Evolutionary conservation across 2,329 filamentous ascomycete species (phyloP), one percentile per base, ranked within the genome.

Genomic region (Juglanconis juglandina): DNA sequence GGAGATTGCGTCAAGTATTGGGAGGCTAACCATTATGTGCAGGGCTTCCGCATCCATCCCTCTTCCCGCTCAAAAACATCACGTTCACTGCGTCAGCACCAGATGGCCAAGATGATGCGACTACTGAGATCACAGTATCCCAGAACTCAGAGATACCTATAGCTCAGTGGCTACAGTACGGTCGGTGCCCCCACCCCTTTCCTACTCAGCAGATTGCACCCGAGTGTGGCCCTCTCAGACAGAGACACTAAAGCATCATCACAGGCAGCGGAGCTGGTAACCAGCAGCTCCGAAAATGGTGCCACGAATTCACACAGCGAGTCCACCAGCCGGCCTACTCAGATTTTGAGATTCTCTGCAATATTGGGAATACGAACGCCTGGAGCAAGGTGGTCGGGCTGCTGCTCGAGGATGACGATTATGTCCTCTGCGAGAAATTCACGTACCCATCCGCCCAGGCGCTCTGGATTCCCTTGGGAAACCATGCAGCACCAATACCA

Each of bases 391-490:
- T 72, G 1, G 70, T 72, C 3, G 66, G 67, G 0, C 54, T 72
- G 33, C 63, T 72, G 3, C 70, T 67, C 50, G 70, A 72, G 44
- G 59, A 68, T 9, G 64, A 63, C 32, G 70, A 73, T 49, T 65
- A 58, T 32, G 68, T 72, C n/a, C 63, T 72, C 3, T 63, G 66
- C 5, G 70, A 72, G 53, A 66, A 70, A 33, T 70, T 65, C 39
- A 71, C 70, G 0, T 72, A 72, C 32, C 70, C 70, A 2, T 72
- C 70, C 1, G 61, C 70, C 1, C 68, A 72, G 54, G 69, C 70
- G 1, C 48, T 68, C 1, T 73, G 70, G 70, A 69, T 71, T 32
- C 70, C 70, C 0, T 39, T 67, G 1, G 70, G 70, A 1, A 67
- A 68, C 50, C 58, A 55, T 48, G 65, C 68, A 30, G 66, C 64